Conservation (phyloP, 2,329 filamentous ascomycete species). For the Byssochlamys sp. region DNA sequence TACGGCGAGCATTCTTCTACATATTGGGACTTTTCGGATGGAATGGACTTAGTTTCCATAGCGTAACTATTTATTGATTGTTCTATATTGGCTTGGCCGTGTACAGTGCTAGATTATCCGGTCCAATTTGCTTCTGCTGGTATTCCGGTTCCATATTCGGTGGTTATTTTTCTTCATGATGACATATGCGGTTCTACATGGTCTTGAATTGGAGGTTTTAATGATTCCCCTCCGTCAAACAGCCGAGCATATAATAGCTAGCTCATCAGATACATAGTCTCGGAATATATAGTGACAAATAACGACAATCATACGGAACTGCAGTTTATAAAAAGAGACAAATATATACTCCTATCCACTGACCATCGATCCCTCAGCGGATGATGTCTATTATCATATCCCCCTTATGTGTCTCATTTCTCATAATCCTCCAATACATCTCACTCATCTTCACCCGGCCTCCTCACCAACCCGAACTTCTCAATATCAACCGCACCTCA, state of each 20-base stretch:
- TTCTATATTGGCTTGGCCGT: not conserved
- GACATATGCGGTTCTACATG: not conserved
- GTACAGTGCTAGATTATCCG: not conserved
- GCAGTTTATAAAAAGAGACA: not conserved
- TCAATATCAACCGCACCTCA: conserved; percentile 4
- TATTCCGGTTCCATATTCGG: not conserved
- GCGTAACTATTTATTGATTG: not conserved
- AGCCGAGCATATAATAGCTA: not conserved
- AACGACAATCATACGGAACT: not conserved
- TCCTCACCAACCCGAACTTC: conserved; percentile 3
- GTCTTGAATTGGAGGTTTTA: not conserved
- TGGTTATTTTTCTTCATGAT: not conserved
- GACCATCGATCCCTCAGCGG: conserved; percentile 1
- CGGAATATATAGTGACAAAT: not conserved
- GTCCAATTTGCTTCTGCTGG: not conserved
- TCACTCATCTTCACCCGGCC: conserved; percentile 4
- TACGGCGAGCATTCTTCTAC: not conserved
- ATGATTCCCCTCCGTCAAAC: not conserved
- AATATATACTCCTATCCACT: not conserved
- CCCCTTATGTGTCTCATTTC: conserved; percentile 3
- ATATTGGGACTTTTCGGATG: not conserved
- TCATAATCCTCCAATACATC: conserved; percentile 6
- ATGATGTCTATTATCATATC: conserved; percentile 7
- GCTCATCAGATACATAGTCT: not conserved
- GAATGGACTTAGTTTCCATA: not conserved